These are phyloP conservation scores for Eutrema heterophyllum DNA, from an alignment of 345 rosid species.

Conservation along the genomic window DNA sequence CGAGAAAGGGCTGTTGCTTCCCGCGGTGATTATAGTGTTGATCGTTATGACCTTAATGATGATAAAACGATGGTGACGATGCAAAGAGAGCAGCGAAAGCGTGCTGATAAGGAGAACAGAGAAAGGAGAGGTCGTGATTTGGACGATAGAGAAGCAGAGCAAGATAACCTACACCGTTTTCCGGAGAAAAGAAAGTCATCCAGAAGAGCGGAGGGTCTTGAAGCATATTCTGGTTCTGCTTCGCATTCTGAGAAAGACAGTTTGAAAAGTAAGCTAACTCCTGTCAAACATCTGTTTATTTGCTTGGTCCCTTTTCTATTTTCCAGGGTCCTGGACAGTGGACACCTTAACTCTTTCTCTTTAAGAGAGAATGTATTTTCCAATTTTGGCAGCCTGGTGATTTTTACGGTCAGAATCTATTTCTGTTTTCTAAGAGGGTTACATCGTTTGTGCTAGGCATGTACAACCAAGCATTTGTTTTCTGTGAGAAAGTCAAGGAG, in stretches of 20 bases:
- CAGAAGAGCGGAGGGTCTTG: slow-evolving; percentile 66
- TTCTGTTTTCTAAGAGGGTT: slow-evolving; percentile 15
- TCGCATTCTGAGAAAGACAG: slow-evolving; percentile 41
- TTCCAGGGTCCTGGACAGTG: not conserved
- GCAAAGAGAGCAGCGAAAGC: slow-evolving; percentile 73
- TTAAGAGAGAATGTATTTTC: not conserved
- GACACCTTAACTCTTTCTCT: not conserved
- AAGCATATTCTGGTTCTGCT: slow-evolving; percentile 46
- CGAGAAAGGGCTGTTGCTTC: slow-evolving; percentile 58
- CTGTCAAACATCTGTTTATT: not conserved
- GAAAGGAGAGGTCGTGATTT: slow-evolving; percentile 62
- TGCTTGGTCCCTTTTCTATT: not conserved
- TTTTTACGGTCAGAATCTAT: not conserved
- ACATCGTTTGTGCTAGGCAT: slow-evolving; percentile 20
- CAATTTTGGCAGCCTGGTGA: not conserved
- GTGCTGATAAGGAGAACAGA: slow-evolving; percentile 61
- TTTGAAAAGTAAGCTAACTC: slow-evolving; percentile 30
- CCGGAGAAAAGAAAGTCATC: slow-evolving; percentile 55
- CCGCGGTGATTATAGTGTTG: slow-evolving; percentile 61
- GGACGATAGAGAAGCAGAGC: slow-evolving; percentile 66
- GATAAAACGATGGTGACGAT: slow-evolving; percentile 52
- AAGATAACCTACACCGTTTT: slow-evolving; percentile 54
- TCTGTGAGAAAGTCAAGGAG: slow-evolving; percentile 96
- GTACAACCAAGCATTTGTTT: slow-evolving; percentile 56
- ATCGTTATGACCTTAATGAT: slow-evolving; percentile 64